A percentile compares a stretch with the other conserved stretches of the same genome.
Evolutionary conservation across 805 yeast genomes (phyloP).

Genomic region (Spathaspora gorwiae): DNA sequence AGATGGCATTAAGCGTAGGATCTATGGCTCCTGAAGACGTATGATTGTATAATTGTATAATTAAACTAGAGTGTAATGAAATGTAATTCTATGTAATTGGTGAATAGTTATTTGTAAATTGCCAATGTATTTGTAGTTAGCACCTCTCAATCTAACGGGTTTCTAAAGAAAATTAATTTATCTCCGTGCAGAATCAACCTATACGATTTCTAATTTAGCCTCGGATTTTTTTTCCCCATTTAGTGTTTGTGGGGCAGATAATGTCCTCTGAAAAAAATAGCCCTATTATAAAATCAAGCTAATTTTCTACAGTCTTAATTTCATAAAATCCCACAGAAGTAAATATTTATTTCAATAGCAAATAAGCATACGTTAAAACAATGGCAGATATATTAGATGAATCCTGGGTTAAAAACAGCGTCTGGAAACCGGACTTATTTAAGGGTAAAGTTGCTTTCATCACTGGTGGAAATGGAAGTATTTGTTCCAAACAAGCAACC

Average conservation of each 20-base stretch:
- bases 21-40: not conserved
- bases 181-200: too few species aligned
- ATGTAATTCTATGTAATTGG: too few species aligned
- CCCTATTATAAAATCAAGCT: not conserved
- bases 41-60: too few species aligned
- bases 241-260: not conserved
- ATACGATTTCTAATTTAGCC: too few species aligned
- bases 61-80: too few species aligned
- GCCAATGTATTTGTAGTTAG: too few species aligned
- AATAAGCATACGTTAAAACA: not conserved
- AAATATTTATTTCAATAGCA: not conserved
- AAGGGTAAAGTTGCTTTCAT: conserved; percentile 83
- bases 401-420: conserved; percentile 23
- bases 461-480: conserved; percentile 95
- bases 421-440: conserved; percentile 60
- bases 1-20: conserved; percentile 10
- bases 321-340: not conserved
- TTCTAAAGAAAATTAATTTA: too few species aligned
- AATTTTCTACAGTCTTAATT: not conserved
- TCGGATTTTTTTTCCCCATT: too few species aligned
- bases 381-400: conserved; percentile 9
- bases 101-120: too few species aligned
- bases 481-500: conserved; percentile 83
- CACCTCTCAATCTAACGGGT: too few species aligned
- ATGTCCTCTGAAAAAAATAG: not conserved